These are phyloP conservation scores for Fusarium begoniae DNA, from an alignment of 2,329 filamentous ascomycete species.

Conservation along the genomic window DNA sequence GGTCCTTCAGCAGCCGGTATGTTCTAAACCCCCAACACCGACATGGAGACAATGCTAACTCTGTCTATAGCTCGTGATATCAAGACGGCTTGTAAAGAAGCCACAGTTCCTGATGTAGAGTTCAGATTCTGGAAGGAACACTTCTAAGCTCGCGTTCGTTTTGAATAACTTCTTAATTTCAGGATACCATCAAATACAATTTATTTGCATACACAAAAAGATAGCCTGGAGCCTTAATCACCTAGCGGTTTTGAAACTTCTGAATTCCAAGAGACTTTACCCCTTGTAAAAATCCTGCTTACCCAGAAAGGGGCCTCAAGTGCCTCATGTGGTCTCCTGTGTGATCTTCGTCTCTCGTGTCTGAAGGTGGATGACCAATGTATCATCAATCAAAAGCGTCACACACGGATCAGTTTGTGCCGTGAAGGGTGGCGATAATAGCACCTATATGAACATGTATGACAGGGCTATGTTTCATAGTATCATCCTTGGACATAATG, in stretches of 20 bases:
- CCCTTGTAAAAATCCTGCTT: neutral
- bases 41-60: slow-evolving; percentile 46
- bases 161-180: slow-evolving; percentile 31
- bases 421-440: neutral
- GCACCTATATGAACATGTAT: neutral
- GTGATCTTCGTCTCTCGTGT: neutral
- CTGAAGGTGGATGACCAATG: neutral
- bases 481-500: slow-evolving; percentile 1
- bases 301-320: neutral
- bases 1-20: slow-evolving; percentile 78
- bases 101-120: slow-evolving; percentile 79
- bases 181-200: slow-evolving; percentile 36
- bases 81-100: slow-evolving; percentile 78
- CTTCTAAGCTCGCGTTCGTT: slow-evolving; percentile 56
- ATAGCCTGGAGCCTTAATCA: neutral
- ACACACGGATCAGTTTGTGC: neutral
- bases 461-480: neutral
- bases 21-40: slow-evolving; percentile 34
- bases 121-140: slow-evolving; percentile 99
- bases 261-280: neutral
- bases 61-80: slow-evolving; percentile 78
- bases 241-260: neutral
- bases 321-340: neutral
- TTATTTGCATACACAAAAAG: slow-evolving; percentile 1
- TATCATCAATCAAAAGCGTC: neutral